phyloP scores from a whole-genome alignment of 108 stramenopile genomes.

The Nannochloropsis salina region DNA sequence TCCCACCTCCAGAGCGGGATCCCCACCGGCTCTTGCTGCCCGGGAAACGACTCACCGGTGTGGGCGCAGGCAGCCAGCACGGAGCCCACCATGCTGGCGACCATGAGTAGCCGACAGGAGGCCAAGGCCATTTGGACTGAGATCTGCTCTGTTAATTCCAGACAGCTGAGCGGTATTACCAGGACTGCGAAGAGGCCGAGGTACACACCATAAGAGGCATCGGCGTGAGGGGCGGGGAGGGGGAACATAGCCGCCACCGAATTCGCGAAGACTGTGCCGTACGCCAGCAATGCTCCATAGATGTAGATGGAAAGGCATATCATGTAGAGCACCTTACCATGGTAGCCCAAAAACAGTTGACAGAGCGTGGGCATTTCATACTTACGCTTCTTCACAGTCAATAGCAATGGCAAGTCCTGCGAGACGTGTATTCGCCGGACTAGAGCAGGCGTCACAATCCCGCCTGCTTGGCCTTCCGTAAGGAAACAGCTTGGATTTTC shows the following conservation, averaged over 20 bases:
- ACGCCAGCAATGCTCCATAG: conserved; percentile 55
- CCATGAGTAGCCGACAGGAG: conserved; percentile 46
- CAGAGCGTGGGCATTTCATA: conserved; percentile 47
- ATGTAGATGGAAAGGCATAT: conserved; percentile 45
- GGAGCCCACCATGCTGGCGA: conserved; percentile 26
- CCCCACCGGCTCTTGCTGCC: background rate
- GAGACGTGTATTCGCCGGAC: background rate
- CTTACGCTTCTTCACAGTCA: conserved; percentile 38
- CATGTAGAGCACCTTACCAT: conserved; percentile 44
- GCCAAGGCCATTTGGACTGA: conserved; percentile 52
- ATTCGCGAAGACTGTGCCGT: conserved; percentile 55
- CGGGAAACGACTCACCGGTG: background rate
- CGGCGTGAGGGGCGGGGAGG: conserved; percentile 23
- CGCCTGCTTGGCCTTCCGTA: conserved; percentile 18
- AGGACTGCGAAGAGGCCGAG: conserved; percentile 47
- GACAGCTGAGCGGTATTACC: conserved; percentile 53
- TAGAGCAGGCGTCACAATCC: background rate
- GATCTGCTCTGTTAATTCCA: conserved; percentile 59
- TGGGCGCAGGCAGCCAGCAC: background rate
- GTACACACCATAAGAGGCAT: conserved; percentile 34
- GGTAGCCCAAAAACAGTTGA: conserved; percentile 48
- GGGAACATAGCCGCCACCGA: conserved; percentile 37
- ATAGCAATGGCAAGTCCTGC: conserved; percentile 26
- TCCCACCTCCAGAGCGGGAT: conserved; percentile 26
- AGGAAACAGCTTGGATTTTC: conserved; percentile 28